phyloP scores from a whole-genome alignment of 1,284 basidiomycete species.

The Volvariella surrecta region DNA sequence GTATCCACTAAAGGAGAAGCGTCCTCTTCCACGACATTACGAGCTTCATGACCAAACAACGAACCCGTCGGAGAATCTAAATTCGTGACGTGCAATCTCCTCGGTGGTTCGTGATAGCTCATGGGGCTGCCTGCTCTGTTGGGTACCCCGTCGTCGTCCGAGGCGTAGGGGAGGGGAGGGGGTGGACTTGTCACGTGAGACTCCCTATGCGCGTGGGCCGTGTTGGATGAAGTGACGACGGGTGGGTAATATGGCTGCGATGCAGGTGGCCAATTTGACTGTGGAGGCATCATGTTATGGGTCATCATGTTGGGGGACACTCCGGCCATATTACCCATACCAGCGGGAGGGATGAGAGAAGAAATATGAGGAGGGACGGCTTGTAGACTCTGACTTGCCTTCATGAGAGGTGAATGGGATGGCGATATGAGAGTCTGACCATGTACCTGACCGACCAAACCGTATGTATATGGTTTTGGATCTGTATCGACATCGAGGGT shows the following conservation, averaged over 20 bases:
- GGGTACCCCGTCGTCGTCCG: neutral
- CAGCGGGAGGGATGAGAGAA: neutral
- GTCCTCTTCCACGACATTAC: neutral
- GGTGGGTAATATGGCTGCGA: neutral
- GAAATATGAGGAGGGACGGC: neutral
- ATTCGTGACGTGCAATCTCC: neutral
- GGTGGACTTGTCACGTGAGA: neutral
- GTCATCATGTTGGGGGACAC: neutral
- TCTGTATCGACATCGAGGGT: slow-evolving; percentile 14
- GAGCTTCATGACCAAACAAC: neutral
- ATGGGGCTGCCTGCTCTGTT: neutral
- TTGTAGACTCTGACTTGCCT: neutral
- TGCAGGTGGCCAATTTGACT: neutral
- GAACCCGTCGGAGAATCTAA: neutral
- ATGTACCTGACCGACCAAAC: slow-evolving; percentile 31
- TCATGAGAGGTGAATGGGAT: slow-evolving; percentile 20
- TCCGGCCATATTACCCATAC: neutral
- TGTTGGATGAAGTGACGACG: neutral
- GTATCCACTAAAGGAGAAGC: too few species aligned
- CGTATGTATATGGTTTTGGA: slow-evolving; percentile 38
- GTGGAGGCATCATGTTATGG: neutral
- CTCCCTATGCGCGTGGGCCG: neutral
- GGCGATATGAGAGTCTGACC: slow-evolving; percentile 22
- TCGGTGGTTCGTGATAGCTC: neutral
- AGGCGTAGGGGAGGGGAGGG: neutral